These are phyloP conservation scores for Sechiopsis laciniata DNA, from an alignment of 306 rosid genomes.

Conservation along the genomic window DNA sequence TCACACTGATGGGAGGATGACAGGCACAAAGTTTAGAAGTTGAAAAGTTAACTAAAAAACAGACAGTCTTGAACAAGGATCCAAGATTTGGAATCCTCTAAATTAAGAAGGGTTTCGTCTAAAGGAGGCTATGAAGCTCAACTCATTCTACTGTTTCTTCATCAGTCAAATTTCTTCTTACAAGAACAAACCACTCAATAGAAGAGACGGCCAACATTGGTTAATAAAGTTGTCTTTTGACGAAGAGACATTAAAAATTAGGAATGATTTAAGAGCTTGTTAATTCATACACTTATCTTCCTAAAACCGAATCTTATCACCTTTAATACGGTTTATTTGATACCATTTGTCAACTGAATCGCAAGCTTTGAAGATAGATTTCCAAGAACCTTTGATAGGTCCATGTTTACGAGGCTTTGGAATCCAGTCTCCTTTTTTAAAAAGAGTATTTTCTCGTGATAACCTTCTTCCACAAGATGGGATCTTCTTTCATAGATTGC, in stretches of 20 bases:
- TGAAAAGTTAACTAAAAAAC: too few species aligned
- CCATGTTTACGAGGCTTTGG: not conserved
- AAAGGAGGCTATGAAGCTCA: not conserved
- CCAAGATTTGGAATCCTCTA: not conserved
- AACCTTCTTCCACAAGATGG: not conserved
- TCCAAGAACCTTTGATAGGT: not conserved
- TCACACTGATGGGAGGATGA: not conserved
- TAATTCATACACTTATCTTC: not conserved
- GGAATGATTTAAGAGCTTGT: too few species aligned
- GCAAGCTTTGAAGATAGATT: not conserved
- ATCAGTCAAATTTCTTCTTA: not conserved
- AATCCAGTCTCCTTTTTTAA: not conserved
- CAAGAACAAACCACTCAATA: not conserved
- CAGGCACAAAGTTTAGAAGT: too few species aligned
- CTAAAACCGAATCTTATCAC: not conserved
- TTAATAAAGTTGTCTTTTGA: too few species aligned
- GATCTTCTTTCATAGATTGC: not conserved
- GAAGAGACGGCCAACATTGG: not conserved
- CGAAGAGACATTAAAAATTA: too few species aligned
- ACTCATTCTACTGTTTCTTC: not conserved
- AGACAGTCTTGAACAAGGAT: not conserved
- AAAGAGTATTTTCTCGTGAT: not conserved
- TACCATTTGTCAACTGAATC: not conserved
- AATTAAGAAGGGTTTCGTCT: not conserved
- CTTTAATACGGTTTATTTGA: not conserved